A percentile compares a stretch with the other conserved stretches of the same genome.
Conservation (phyloP, 306 rosid genomes). For the Prunus kanzakura region DNA sequence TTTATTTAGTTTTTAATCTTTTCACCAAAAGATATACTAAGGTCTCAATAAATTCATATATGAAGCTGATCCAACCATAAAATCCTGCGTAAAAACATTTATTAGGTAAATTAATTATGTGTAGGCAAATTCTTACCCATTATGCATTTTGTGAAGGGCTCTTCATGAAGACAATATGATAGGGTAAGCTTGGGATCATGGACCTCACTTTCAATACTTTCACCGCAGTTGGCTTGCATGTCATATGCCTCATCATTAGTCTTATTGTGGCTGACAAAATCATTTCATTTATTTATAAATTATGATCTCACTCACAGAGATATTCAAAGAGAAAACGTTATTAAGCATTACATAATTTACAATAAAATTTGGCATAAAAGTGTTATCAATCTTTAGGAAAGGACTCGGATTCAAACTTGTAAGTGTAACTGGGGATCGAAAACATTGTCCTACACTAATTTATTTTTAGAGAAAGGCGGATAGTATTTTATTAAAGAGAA, state of each 20-base stretch:
- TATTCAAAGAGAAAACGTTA: slow-evolving; percentile 3
- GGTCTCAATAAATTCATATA: background rate
- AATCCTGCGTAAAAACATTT: background rate
- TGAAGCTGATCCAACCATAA: background rate
- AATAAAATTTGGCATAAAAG: background rate
- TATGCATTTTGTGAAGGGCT: slow-evolving; percentile 38
- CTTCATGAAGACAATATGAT: slow-evolving; percentile 35
- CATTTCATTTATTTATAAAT: slow-evolving; percentile 7
- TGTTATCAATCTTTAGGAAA: background rate
- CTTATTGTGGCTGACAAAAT: slow-evolving; percentile 34
- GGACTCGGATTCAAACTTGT: no score
- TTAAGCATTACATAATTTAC: no score
- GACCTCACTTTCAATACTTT: slow-evolving; percentile 39
- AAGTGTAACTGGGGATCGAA: no score
- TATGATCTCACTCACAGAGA: slow-evolving; percentile 26
- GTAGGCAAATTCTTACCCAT: slow-evolving; percentile 3
- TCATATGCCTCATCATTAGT: slow-evolving; percentile 26
- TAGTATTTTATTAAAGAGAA: no score
- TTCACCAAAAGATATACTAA: no score
- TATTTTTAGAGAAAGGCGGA: no score
- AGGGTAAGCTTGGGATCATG: slow-evolving; percentile 53
- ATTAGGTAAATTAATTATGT: background rate
- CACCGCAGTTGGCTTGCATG: slow-evolving; percentile 54
- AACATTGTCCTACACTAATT: no score
- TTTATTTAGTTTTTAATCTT: no score